Conservation (phyloP, 2,329 filamentous ascomycete species). For the Mycosphaerelloides madeirae region DNA sequence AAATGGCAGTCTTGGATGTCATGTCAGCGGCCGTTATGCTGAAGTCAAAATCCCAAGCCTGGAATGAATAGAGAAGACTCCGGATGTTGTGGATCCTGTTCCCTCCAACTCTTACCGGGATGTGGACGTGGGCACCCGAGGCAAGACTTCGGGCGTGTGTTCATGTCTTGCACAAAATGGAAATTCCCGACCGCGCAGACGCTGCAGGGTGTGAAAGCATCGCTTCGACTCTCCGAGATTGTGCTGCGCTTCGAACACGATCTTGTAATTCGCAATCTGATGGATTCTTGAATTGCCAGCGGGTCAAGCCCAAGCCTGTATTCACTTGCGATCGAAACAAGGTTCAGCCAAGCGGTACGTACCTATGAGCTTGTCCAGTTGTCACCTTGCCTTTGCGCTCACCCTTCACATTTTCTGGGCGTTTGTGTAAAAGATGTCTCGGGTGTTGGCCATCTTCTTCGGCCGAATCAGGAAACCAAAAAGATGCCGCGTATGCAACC, state of each 20-base stretch:
- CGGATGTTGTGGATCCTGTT: too few species aligned
- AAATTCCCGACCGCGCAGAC: too few species aligned
- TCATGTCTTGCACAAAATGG: background rate
- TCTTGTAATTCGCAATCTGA: too few species aligned
- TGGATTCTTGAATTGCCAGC: too few species aligned
- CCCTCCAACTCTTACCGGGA: background rate
- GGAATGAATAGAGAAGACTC: too few species aligned
- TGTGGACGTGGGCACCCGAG: conserved; percentile 1
- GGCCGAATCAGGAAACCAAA: background rate
- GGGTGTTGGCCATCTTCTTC: background rate
- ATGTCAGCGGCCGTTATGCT: background rate
- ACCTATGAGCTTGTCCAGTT: background rate
- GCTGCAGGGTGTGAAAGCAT: too few species aligned
- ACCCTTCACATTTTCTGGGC: too few species aligned
- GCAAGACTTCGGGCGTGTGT: background rate
- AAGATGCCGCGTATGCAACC: background rate
- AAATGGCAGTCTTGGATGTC: conserved; percentile 2
- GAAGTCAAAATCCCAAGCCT: background rate
- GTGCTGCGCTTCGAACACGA: too few species aligned
- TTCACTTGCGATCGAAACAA: background rate
- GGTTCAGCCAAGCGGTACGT: background rate
- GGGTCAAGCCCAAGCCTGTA: background rate
- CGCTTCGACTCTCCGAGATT: too few species aligned
- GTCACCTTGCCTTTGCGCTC: too few species aligned
- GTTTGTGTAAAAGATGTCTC: background rate